Evolutionary conservation across 169 alveolate genomes (phyloP).

Genomic region (Theileria parva): DNA sequence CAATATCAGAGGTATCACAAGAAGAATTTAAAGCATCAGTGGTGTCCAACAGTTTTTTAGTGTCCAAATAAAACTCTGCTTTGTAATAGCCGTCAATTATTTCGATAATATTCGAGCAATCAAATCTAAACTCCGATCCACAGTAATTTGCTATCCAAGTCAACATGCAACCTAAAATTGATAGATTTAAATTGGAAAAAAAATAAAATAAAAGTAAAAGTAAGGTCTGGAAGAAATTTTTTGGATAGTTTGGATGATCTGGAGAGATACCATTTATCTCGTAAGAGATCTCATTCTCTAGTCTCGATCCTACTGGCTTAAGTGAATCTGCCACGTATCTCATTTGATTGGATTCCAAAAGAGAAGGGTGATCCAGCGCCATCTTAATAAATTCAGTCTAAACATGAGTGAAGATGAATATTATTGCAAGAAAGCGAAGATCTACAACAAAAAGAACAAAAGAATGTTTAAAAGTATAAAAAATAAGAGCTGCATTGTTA

Average conservation of each 20-base stretch:
- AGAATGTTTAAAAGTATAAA: constrained; percentile 4
- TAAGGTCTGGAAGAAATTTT: neutral
- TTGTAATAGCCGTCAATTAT: constrained; percentile 62
- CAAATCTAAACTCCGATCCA: constrained; percentile 26
- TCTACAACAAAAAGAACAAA: constrained; percentile 5
- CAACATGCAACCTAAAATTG: constrained; percentile 25
- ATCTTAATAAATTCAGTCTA: neutral
- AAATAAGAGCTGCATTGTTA: neutral
- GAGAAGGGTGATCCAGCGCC: neutral
- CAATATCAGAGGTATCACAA: neutral
- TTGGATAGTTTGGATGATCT: neutral
- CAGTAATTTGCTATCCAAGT: constrained; percentile 60
- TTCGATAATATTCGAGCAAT: constrained; percentile 50
- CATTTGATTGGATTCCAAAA: constrained; percentile 19
- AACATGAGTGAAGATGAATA: constrained; percentile 2
- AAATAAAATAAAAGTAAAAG: neutral
- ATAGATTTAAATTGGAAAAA: neutral
- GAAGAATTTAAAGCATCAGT: neutral
- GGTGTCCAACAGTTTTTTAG: constrained; percentile 27
- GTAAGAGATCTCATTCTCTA: constrained; percentile 40
- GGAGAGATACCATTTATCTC: constrained; percentile 55
- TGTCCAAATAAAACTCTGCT: constrained; percentile 61
- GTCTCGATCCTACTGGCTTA: constrained; percentile 19
- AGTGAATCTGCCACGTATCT: constrained; percentile 23
- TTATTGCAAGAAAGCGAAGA: neutral